A percentile compares a stretch with the other conserved stretches of the same genome.
phyloP scores from a whole-genome alignment of 768 basidiomycete species.

The Tubosaeta sp. region DNA sequence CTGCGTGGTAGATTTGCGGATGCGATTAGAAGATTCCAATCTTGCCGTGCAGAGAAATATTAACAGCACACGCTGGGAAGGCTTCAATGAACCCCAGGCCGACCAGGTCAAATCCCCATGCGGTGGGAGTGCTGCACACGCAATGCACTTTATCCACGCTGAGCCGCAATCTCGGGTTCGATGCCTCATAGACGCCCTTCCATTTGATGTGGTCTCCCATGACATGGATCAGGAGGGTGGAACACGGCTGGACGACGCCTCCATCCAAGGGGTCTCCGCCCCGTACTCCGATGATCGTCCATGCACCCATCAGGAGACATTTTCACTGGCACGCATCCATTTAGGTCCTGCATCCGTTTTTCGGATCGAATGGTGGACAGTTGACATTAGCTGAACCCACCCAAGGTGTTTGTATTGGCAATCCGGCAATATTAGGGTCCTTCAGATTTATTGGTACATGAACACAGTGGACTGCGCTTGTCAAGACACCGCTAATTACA shows the following conservation, averaged over 20 bases:
- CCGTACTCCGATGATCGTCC: neutral
- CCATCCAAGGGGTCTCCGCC: neutral
- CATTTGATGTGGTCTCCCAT: neutral
- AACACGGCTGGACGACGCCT: neutral
- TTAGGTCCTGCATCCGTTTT: neutral
- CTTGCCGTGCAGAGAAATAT: too few species aligned
- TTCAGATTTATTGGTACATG: neutral
- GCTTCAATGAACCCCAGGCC: neutral
- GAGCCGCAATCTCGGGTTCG: conserved; percentile 8
- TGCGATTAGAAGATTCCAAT: neutral
- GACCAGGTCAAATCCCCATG: neutral
- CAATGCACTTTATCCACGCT: neutral
- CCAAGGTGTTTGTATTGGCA: neutral
- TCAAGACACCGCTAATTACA: neutral
- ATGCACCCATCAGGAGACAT: neutral
- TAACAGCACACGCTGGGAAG: neutral
- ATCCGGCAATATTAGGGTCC: neutral
- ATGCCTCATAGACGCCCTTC: neutral
- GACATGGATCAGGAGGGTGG: conserved; percentile 1
- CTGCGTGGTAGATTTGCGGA: neutral
- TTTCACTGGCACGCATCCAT: too few species aligned
- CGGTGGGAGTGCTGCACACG: neutral
- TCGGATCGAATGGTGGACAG: neutral
- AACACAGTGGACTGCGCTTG: neutral
- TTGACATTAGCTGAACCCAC: too few species aligned